These are phyloP conservation scores for Cyclotella baltica DNA, from an alignment of 108 stramenopile species.

Conservation along the genomic window DNA sequence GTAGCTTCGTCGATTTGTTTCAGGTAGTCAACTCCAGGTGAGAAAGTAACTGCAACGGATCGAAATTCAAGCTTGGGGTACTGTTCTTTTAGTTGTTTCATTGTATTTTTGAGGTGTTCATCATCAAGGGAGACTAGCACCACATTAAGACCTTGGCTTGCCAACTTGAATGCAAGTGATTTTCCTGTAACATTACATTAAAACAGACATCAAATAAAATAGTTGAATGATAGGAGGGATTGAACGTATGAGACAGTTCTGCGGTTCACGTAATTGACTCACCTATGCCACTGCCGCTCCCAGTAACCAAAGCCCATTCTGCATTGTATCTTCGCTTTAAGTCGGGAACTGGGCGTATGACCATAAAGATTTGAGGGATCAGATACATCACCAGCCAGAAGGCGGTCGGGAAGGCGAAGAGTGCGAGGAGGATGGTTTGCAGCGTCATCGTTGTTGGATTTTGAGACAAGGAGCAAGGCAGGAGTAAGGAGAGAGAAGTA, in stretches of 20 bases:
- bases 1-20: slow-evolving; percentile 82
- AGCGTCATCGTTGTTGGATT: slow-evolving; percentile 30
- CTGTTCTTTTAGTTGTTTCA: slow-evolving; percentile 73
- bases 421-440: slow-evolving; percentile 26
- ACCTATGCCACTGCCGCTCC: slow-evolving; percentile 97
- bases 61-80: slow-evolving; percentile 91
- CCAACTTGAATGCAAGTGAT: slow-evolving; percentile 87
- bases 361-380: slow-evolving; percentile 86
- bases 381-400: slow-evolving; percentile 83
- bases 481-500: too few relatives aligned
- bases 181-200: slow-evolving; percentile 2
- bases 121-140: slow-evolving; percentile 97
- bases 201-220: too few relatives aligned
- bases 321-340: slow-evolving; percentile 91
- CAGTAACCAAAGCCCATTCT: slow-evolving; percentile 98
- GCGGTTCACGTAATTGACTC: slow-evolving; percentile 35
- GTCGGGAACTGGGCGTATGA: slow-evolving; percentile 79
- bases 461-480: too few relatives aligned
- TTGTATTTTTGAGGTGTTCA: slow-evolving; percentile 84
- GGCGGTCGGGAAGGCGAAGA: slow-evolving; percentile 81
- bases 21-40: slow-evolving; percentile 92
- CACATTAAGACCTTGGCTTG: slow-evolving; percentile 96
- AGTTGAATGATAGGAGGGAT: neutral
- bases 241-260: neutral
- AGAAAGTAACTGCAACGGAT: slow-evolving; percentile 86